Base-by-base conservation (phyloP, 2,329 filamentous ascomycete genomes). In the Hirsutella rhossiliensis region DNA sequence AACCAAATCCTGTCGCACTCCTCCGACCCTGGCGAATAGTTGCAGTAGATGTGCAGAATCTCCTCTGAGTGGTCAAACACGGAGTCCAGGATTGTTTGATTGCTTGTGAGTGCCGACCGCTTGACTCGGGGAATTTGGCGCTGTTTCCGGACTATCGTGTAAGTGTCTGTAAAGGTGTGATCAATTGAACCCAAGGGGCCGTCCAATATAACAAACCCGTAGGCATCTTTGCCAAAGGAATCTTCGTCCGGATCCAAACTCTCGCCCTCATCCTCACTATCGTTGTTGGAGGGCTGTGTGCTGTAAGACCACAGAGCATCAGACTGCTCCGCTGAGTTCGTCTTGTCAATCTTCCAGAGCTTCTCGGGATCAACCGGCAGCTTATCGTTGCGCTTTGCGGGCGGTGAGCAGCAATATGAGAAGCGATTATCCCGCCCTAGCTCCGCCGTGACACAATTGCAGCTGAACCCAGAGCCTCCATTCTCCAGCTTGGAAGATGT, bases 1-100 rank as follows among this genome's bases (percentile, higher is more conserved):
- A 29, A 19, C 41, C 41, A 43, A 20, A 43, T 27, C 13, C 32
- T n/a, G n/a, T 38, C 11, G 41, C 41, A 43, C 41, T 43, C 32
- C 3, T 28, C n/a, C 4, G 41, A 38, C 12, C 28, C 32, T 12
- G 41, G 4, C 5, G n/a, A 20, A 17, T 29, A 30, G 27, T 43
- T 43, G 34, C 41, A 43, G 32, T 43, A 43, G n/a, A 43, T 27
- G 27, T 43, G 17, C n/a, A 43, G 17, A 11, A 32, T 43, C 34
- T 43, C 32, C 27, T 43, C 32, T 13, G 30, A 13, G 12, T 28
- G 32, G 8, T 43, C 41, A 29, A 43, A 43, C 4, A 43, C 41
- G 2, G 41, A 38, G 6, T 29, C 20, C 4, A 43, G 20, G 11
- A 30, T 4, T 3, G 41, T 38, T 2, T 11, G 27, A 23, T 43